phyloP scores from a whole-genome alignment of 169 alveolate genomes.

The Plasmodium knowlesi region DNA sequence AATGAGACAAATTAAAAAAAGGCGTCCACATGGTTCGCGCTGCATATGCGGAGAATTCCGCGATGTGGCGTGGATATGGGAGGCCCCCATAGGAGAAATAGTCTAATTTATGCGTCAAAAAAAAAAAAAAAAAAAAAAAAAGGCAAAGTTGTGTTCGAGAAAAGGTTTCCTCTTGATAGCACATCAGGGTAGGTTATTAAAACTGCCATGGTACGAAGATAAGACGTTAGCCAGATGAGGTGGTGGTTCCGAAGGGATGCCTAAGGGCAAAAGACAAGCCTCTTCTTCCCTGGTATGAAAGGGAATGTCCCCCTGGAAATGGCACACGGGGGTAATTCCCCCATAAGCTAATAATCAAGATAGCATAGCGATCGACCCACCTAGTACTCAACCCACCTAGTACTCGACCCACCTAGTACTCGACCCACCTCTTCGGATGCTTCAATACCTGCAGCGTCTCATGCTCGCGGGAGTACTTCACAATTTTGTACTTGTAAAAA shows the following conservation, averaged over 20 bases:
- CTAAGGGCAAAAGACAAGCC: neutral
- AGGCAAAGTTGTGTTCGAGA: neutral
- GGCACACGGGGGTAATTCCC: neutral
- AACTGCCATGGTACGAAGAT: neutral
- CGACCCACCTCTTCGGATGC: constrained; percentile 69
- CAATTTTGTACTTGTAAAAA: constrained; percentile 46
- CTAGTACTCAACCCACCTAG: constrained; percentile 62
- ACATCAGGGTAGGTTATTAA: neutral
- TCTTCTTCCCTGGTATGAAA: neutral
- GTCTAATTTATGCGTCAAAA: neutral
- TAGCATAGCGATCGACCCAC: neutral
- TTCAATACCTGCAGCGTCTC: constrained; percentile 57
- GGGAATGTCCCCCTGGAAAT: neutral
- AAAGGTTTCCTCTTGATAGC: neutral
- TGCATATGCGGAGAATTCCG: neutral
- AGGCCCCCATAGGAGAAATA: neutral
- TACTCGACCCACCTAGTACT: constrained; percentile 52
- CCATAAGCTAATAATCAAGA: neutral
- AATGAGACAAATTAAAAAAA: neutral
- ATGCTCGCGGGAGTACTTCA: constrained; percentile 56
- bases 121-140: neutral
- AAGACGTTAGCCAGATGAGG: neutral
- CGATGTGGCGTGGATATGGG: neutral
- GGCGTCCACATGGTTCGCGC: neutral
- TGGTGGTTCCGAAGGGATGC: neutral